Percentiles rank a stretch among this genome's conserved stretches.
Evolutionary conservation across 2,329 filamentous ascomycete genomes (phyloP).

Genomic region (Sporothrix protearum): DNA sequence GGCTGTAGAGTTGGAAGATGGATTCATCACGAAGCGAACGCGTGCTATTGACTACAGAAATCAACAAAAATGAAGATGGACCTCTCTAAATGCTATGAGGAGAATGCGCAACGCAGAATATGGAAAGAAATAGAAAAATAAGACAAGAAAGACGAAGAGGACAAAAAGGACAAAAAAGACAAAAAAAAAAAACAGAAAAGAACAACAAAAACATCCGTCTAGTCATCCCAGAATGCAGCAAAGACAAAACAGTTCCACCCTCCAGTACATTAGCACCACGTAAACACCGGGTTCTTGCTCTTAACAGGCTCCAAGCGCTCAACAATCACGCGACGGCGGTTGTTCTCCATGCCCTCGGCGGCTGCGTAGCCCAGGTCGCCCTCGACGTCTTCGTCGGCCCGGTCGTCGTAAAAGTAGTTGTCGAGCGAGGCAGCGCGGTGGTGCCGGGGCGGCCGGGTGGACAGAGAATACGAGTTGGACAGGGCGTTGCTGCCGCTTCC

Average conservation of each 20-base stretch:
- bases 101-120: not conserved
- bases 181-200: not conserved
- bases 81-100: not conserved
- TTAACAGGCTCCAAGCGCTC: slow-evolving; percentile 95
- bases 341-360: slow-evolving; percentile 88
- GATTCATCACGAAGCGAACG: not conserved
- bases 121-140: not conserved
- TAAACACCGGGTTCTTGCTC: slow-evolving; percentile 91
- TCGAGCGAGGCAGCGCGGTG: slow-evolving; percentile 28
- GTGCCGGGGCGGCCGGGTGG: not conserved
- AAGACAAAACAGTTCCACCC: not conserved
- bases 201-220: not conserved
- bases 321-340: slow-evolving; percentile 90
- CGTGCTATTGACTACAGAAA: not conserved
- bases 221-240: not conserved
- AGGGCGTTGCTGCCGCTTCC: slow-evolving; percentile 4
- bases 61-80: not conserved
- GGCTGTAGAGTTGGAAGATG: not conserved
- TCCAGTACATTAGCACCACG: slow-evolving; percentile 74
- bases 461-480: slow-evolving; percentile 6
- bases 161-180: too few species aligned
- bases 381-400: slow-evolving; percentile 76
- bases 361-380: slow-evolving; percentile 93
- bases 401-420: slow-evolving; percentile 46
- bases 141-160: not conserved